Conservation (phyloP, 768 basidiomycete species). For the Tremella mesenterica region DNA sequence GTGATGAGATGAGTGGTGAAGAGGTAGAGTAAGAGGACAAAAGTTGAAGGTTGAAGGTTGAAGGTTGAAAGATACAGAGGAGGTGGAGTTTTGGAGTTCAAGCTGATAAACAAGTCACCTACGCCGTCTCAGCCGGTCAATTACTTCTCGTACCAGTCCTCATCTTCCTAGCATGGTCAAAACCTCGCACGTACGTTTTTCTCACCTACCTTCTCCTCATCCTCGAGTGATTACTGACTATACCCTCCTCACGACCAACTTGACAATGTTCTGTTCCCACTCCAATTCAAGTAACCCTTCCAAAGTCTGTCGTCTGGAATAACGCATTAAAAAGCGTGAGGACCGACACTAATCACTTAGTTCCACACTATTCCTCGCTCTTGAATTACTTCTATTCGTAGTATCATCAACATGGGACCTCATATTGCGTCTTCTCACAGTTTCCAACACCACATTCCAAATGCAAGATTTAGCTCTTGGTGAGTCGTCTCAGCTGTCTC, state of each 20-base stretch:
- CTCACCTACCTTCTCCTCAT: not conserved
- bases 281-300: not conserved
- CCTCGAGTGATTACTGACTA: not conserved
- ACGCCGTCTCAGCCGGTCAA: not conserved
- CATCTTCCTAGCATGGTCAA: constrained; percentile 2
- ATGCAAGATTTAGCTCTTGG: constrained; percentile 14
- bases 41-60: too few species aligned
- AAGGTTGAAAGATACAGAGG: not conserved
- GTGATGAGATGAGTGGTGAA: too few species aligned
- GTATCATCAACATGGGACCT: constrained; percentile 9
- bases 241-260: not conserved
- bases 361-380: constrained; percentile 5
- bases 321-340: too few species aligned
- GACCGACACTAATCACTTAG: not conserved
- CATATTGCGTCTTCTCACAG: not conserved
- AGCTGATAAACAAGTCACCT: not conserved
- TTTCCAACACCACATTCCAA: not conserved
- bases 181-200: constrained; percentile 1
- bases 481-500: not conserved
- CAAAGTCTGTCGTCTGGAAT: not conserved
- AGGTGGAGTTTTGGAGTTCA: not conserved
- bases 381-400: constrained; percentile 8
- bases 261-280: not conserved
- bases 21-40: too few species aligned
- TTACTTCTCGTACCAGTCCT: constrained; percentile 2